Evolutionary conservation across 164 flowering plant genomes (phyloP), one percentile per base, ranked within the genome.

Genomic region (Annona squamosa): DNA sequence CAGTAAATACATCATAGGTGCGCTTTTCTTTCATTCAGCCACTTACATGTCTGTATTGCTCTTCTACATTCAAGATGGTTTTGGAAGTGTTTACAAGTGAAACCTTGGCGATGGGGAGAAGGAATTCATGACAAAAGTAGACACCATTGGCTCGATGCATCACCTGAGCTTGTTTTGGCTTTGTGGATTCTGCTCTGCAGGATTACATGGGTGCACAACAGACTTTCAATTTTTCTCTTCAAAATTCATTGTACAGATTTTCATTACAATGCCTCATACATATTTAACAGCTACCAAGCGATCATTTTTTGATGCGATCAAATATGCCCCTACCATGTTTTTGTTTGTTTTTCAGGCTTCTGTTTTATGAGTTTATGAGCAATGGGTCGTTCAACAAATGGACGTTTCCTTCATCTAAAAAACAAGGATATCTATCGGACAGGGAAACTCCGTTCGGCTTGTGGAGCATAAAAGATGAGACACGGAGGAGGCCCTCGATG

Each of bases 371-470:
- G 82, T 95, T 85, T 77, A 86, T 91, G 97, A 86, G 84, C 69
- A 95, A 95, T 72, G 94, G 98, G n/a, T 95, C 98, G 6, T 73
- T 95, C 59, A 98, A 95, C 83, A 90, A 89, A 79, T 92, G 99
- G 98, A 90, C 92, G 43, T 93, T 93, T 64, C 86, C 91, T 42
- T 79, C 96, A n/a, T 64, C 74, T n/a, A 48, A 71, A 2, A 44
- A 26, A 65, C 79, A 72, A 41, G 87, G 82, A 66, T 84, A 77
- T 59, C 61, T 85, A 43, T 87, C 93, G 4, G 91, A 88, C 48
- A 93, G 99, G 98, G 62, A 83, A 57, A 91, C 90, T 57, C 94
- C 97, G 10, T 90, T 89, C 76, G 68, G 76, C 37, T 26, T 26
- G 37, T 26, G 37, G 37, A 0, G 37, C 37, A 26, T 26, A 26